A percentile compares a stretch with the other conserved stretches of the same genome.
phyloP scores from a whole-genome alignment of 345 rosid species.

The Laguncularia racemosa region DNA sequence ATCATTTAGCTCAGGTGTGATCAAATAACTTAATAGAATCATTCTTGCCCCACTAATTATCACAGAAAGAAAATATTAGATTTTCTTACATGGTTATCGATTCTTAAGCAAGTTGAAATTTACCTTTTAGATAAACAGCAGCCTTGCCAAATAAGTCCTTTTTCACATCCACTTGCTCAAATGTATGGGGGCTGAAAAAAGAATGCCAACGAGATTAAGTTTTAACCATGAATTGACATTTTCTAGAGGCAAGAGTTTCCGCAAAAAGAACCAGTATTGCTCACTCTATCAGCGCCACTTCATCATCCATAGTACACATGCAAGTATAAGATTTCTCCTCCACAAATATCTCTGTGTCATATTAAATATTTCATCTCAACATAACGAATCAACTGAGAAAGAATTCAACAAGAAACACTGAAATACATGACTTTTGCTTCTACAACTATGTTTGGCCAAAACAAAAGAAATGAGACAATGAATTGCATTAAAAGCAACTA shows the following conservation, averaged over 20 bases:
- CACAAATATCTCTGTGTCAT: slow-evolving; percentile 65
- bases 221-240: too few relatives aligned
- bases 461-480: too few relatives aligned
- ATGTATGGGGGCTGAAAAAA: slow-evolving; percentile 56
- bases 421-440: background rate
- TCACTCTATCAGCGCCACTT: slow-evolving; percentile 78
- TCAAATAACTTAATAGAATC: too few relatives aligned
- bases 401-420: background rate
- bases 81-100: background rate
- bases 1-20: too few relatives aligned
- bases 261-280: slow-evolving; percentile 16
- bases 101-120: slow-evolving; percentile 3
- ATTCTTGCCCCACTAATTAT: background rate
- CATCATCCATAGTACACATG: slow-evolving; percentile 59
- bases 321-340: slow-evolving; percentile 75
- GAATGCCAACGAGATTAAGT: background rate
- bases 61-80: background rate
- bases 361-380: slow-evolving; percentile 5
- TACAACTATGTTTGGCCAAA: background rate
- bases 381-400: background rate
- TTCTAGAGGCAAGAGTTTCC: background rate
- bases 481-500: too few relatives aligned
- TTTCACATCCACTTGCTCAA: slow-evolving; percentile 85
- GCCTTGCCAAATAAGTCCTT: slow-evolving; percentile 66
- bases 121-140: slow-evolving; percentile 73